Evolutionary conservation across 1,139 yeast species (phyloP), one percentile per base, ranked within the genome.

Genomic region (Diutina rugosa): DNA sequence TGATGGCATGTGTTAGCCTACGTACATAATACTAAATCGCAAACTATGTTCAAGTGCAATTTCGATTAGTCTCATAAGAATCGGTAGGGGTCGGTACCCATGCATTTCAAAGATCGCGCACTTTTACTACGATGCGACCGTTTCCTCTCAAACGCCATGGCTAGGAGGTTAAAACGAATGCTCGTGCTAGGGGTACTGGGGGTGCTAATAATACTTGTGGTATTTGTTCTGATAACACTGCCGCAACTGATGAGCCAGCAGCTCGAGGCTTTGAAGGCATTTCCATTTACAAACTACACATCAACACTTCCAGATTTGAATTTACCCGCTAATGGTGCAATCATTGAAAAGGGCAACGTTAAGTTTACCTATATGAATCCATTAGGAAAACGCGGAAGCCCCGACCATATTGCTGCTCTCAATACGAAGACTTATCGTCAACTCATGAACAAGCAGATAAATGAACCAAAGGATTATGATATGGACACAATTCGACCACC

Each of bases 381-480:
- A 2, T 66, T 64, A 57, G 58, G 62, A 9, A 71, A 68, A 58
- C 51, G 58, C 8, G 77, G 76, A 0, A 55, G 61, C 5, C 66
- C 65, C 6, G 61, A 73, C 53, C 65, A 70, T 46, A 66, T 77
- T 3, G 64, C 78, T 30, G 59, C 67, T 16, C 58, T 61, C 9
- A 80, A 80, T 62, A 64, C 61, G 51, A 57, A 71, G 8, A 59
- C 65, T 4, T 74, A 79, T 60, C 62, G 68, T 18, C 61, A 67
- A 1, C 65, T 77, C 12, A 59, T 79, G 60, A 59, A 63, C 4
- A 58, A 64, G 51, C 64, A 66, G 52, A 75, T 83, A 38, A 57
- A 60, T 21, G 83, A 78, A 61, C 88, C 88, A 0, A 74, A 77
- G 60, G 83, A 78, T 38, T 69, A 69, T 55, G 68, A 72, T 58